These are phyloP conservation scores for Alternaria conjuncta DNA, from an alignment of 2,329 filamentous ascomycete genomes.

Conservation along the genomic window DNA sequence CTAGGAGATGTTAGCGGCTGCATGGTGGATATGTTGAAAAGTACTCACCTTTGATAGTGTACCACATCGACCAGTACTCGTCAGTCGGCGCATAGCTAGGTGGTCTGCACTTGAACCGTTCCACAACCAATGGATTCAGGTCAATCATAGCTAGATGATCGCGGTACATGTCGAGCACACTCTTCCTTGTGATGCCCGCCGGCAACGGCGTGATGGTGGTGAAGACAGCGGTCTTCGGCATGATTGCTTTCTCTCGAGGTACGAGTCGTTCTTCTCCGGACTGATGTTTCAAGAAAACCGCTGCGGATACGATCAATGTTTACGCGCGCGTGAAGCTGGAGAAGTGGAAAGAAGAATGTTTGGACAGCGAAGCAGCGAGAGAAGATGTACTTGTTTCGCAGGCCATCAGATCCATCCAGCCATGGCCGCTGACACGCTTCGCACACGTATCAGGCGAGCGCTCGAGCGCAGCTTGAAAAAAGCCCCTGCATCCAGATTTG, in stretches of 20 bases:
- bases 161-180: conserved; percentile 78
- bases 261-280: neutral
- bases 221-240: conserved; percentile 75
- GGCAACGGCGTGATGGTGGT: conserved; percentile 83
- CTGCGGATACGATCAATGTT: conserved; percentile 9
- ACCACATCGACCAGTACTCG: conserved; percentile 78
- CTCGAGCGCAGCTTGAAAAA: conserved; percentile 18
- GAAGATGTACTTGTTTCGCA: conserved; percentile 37
- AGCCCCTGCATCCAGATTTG: conserved; percentile 26
- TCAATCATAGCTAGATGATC: conserved; percentile 85
- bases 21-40: neutral
- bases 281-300: conserved; percentile 13
- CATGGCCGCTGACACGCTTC: conserved; percentile 17
- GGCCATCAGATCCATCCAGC: conserved; percentile 16
- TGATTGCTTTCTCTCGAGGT: conserved; percentile 45
- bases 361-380: conserved; percentile 24
- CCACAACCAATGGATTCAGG: conserved; percentile 81
- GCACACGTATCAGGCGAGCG: conserved; percentile 25
- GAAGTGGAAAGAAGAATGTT: conserved; percentile 19
- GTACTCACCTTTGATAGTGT: conserved; percentile 55
- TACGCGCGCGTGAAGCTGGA: conserved; percentile 15
- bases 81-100: conserved; percentile 71
- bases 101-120: conserved; percentile 71
- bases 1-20: conserved; percentile 41
- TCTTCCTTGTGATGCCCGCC: conserved; percentile 67